These are phyloP conservation scores for Lactifluus subvellereus DNA, from an alignment of 768 basidiomycete genomes.

Conservation along the genomic window DNA sequence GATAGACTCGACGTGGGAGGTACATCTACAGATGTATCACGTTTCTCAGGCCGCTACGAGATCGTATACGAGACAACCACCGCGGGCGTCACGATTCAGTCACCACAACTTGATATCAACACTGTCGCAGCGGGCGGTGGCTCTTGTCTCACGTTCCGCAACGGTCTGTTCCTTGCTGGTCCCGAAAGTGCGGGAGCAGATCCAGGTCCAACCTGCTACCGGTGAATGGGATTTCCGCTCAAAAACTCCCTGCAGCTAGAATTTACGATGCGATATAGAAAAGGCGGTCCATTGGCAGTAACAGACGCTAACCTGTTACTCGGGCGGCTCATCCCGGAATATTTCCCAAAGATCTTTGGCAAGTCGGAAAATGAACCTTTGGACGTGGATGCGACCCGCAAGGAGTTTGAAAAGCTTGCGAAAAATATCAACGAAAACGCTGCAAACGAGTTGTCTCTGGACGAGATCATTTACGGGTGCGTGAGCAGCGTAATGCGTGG, in stretches of 20 bases:
- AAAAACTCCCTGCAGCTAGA: background rate
- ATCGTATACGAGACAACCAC: constrained; percentile 94
- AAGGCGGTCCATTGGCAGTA: constrained; percentile 86
- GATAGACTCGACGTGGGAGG: constrained; percentile 85
- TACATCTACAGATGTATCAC: constrained; percentile 92
- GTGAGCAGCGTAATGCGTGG: constrained; percentile 43
- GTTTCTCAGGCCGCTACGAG: constrained; percentile 88
- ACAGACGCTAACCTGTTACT: constrained; percentile 91
- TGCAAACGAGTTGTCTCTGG: constrained; percentile 52
- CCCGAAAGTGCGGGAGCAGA: constrained; percentile 92
- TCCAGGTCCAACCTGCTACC: constrained; percentile 89
- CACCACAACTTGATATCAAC: constrained; percentile 91
- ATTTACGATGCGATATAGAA: constrained; percentile 40
- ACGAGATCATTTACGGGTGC: constrained; percentile 87
- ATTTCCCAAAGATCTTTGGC: constrained; percentile 95
- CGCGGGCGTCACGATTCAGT: constrained; percentile 87
- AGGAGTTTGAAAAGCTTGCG: constrained; percentile 62
- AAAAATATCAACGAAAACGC: constrained; percentile 57
- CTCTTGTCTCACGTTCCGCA: constrained; percentile 80
- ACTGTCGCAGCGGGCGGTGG: constrained; percentile 96
- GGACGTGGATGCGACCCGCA: constrained; percentile 63
- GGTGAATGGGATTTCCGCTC: constrained; percentile 40
- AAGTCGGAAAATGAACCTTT: constrained; percentile 80
- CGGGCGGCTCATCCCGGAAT: constrained; percentile 82
- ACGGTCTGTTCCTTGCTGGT: constrained; percentile 86